Percentiles rank a stretch among this genome's conserved stretches.
phyloP scores from a whole-genome alignment of 1,284 basidiomycete genomes.

The Heterobasidion irregulare region DNA sequence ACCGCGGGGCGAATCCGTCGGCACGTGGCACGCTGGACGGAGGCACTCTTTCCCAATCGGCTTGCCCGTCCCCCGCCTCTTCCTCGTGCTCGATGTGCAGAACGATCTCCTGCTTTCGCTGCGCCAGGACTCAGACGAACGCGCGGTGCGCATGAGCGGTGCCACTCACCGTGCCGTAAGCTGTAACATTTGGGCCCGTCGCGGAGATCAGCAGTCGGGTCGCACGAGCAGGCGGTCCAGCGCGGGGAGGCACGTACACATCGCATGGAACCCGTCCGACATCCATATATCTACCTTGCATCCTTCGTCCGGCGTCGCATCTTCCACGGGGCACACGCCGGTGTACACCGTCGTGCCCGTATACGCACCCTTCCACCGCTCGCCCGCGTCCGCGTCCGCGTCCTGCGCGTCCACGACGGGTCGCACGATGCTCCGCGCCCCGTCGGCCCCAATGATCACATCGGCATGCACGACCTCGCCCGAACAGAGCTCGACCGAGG shows the following conservation, averaged over 20 bases:
- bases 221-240: too few species aligned
- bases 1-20: too few species aligned
- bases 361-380: constrained; percentile 2
- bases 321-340: constrained; percentile 36
- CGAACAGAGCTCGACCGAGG: constrained; percentile 21
- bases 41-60: too few species aligned
- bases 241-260: constrained; percentile 13
- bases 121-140: too few species aligned
- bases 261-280: constrained; percentile 30
- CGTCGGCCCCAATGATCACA: constrained; percentile 36
- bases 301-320: constrained; percentile 41
- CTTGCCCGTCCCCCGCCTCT: too few species aligned
- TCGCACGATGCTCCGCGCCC: constrained; percentile 43
- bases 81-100: too few species aligned
- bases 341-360: constrained; percentile 49
- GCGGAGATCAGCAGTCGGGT: too few species aligned
- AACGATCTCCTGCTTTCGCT: too few species aligned
- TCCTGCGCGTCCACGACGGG: constrained; percentile 27
- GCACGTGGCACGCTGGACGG: too few species aligned
- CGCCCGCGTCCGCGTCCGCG: constrained; percentile 7
- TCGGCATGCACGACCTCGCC: constrained; percentile 32
- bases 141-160: too few species aligned
- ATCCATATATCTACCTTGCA: constrained; percentile 34
- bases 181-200: too few species aligned
- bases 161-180: too few species aligned